Conservation (phyloP, 2,329 filamentous ascomycete genomes). For the Dothidotthia symphoricarpi region DNA sequence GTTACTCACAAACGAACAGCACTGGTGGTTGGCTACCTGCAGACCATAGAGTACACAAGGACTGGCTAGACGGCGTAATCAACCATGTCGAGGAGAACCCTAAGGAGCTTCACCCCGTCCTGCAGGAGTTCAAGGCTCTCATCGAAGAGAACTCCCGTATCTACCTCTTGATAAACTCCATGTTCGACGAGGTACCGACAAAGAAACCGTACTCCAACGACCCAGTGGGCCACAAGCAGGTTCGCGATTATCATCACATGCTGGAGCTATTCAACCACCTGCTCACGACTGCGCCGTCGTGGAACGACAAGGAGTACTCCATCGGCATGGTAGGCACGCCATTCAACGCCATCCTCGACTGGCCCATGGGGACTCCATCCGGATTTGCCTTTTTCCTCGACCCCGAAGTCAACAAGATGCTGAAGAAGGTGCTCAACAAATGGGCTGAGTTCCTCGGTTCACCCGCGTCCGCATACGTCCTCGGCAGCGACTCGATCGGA, state of each 20-base stretch:
- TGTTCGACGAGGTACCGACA: conserved; percentile 66
- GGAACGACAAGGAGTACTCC: conserved; percentile 41
- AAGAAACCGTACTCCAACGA: conserved; percentile 61
- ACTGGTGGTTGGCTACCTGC: too few species aligned
- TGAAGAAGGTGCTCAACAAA: conserved; percentile 53
- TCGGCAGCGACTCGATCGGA: conserved; percentile 36
- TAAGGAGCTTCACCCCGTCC: conserved; percentile 56
- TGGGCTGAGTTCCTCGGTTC: conserved; percentile 46
- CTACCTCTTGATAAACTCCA: conserved; percentile 64
- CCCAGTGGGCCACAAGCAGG: conserved; percentile 61
- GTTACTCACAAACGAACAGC: too few species aligned
- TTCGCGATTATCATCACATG: conserved; percentile 67
- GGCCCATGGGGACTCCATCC: conserved; percentile 56
- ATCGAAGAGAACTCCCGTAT: conserved; percentile 64
- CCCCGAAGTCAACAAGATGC: conserved; percentile 51
- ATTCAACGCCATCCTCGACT: conserved; percentile 59
- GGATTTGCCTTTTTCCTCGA: conserved; percentile 57
- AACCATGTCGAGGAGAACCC: conserved; percentile 54
- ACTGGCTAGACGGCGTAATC: conserved; percentile 61
- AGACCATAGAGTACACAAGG: conserved; percentile 60
- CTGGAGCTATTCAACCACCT: conserved; percentile 63
- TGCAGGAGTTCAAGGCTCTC: conserved; percentile 63
- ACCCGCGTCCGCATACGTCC: conserved; percentile 39
- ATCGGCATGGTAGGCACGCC: conserved; percentile 54
- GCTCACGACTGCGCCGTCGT: conserved; percentile 43